phyloP scores from a whole-genome alignment of 2,329 filamentous ascomycete species.

The Anisogramma anomala region DNA sequence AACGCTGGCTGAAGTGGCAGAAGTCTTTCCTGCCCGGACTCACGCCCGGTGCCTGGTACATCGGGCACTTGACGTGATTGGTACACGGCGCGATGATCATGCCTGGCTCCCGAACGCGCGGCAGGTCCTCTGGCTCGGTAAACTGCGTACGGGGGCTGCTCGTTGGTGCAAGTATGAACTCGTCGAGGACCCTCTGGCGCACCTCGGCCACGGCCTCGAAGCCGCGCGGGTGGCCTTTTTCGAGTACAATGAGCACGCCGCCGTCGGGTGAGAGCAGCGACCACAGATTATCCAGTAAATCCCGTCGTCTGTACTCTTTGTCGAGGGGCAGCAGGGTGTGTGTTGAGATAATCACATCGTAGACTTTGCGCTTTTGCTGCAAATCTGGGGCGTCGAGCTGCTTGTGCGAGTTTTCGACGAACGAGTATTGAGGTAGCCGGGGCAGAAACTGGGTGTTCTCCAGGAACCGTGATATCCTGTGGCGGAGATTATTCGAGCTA shows the following conservation, averaged over 20 bases:
- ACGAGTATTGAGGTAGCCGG: constrained; percentile 74
- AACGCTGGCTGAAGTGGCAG: constrained; percentile 85
- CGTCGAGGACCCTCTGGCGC: constrained; percentile 64
- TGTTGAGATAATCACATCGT: constrained; percentile 81
- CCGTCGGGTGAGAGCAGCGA: constrained; percentile 70
- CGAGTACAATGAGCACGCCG: constrained; percentile 74
- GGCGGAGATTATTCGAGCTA: constrained; percentile 61
- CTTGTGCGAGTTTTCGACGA: constrained; percentile 44
- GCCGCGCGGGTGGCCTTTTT: constrained; percentile 82
- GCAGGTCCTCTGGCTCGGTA: constrained; percentile 29
- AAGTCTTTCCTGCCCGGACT: constrained; percentile 71
- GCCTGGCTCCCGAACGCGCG: constrained; percentile 42
- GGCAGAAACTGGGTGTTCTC: constrained; percentile 88
- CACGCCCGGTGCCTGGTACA: constrained; percentile 66
- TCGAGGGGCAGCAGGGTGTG: constrained; percentile 68
- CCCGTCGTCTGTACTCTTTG: constrained; percentile 65
- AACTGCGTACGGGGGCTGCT: constrained; percentile 25
- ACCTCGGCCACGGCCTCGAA: constrained; percentile 88
- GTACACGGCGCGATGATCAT: constrained; percentile 71
- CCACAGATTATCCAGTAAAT: constrained; percentile 82
- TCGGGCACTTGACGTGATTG: constrained; percentile 77
- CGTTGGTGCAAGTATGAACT: constrained; percentile 56
- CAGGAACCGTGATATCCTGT: constrained; percentile 64
- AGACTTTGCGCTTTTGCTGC: constrained; percentile 58
- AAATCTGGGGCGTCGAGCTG: constrained; percentile 46